phyloP scores from a whole-genome alignment of 2,329 filamentous ascomycete species.

The Dendryphion nanum region DNA sequence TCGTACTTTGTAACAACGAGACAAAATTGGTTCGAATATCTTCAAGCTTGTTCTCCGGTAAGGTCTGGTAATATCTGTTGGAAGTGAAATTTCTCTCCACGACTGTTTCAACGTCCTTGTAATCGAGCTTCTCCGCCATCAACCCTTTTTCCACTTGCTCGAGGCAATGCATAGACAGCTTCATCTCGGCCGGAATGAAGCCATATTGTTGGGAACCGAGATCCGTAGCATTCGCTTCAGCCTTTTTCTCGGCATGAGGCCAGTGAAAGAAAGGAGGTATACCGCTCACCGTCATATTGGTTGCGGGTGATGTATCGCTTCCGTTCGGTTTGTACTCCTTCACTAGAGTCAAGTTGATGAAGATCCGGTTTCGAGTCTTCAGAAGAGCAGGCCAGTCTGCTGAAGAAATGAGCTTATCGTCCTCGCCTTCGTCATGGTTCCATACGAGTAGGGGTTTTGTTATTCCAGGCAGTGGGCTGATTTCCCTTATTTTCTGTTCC shows the following conservation, averaged over 20 bases:
- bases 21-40: conserved; percentile 4
- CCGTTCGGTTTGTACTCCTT: conserved; percentile 1
- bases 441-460: conserved; percentile 7
- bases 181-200: conserved; percentile 1
- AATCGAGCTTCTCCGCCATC: conserved; percentile 12
- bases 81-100: conserved; percentile 26
- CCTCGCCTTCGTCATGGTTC: conserved; percentile 4
- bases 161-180: conserved; percentile 13
- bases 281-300: neutral
- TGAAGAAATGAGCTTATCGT: conserved; percentile 11
- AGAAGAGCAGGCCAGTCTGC: conserved; percentile 20
- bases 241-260: conserved; percentile 8
- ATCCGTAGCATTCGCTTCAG: neutral
- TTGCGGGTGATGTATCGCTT: neutral
- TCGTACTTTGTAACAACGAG: conserved; percentile 2
- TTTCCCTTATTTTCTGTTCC: conserved; percentile 24
- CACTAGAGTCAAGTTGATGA: conserved; percentile 18
- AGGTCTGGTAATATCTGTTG: conserved; percentile 21
- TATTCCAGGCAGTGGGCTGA: conserved; percentile 5
- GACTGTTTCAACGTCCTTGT: conserved; percentile 3
- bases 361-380: conserved; percentile 11
- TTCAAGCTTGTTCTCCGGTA: conserved; percentile 14
- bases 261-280: conserved; percentile 30
- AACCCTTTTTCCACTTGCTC: conserved; percentile 25
- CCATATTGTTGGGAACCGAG: conserved; percentile 1